Percentiles rank a stretch among this genome's conserved stretches.
These are phyloP conservation scores for Exidia glandulosa DNA, from an alignment of 768 basidiomycete genomes.

Conservation along the genomic window DNA sequence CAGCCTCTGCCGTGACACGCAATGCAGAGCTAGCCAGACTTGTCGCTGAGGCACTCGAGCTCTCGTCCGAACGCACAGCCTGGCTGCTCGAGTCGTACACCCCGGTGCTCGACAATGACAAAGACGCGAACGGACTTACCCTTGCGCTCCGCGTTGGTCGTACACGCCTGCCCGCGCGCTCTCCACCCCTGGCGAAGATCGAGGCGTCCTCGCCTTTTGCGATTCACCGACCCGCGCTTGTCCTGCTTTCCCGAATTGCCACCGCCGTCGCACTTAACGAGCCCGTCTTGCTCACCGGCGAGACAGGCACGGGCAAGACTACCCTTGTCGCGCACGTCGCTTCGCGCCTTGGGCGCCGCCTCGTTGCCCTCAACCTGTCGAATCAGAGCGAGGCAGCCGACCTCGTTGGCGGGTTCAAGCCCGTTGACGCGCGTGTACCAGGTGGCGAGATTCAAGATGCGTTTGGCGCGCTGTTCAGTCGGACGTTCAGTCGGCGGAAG, in stretches of 20 bases:
- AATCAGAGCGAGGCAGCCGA: slow-evolving; percentile 96
- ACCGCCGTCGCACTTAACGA: slow-evolving; percentile 62
- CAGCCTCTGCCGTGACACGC: slow-evolving; percentile 39
- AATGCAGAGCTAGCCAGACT: slow-evolving; percentile 37
- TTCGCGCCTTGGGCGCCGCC: slow-evolving; percentile 55
- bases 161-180: slow-evolving; percentile 41
- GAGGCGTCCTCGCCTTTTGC: slow-evolving; percentile 58
- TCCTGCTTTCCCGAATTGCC: slow-evolving; percentile 70
- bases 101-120: slow-evolving; percentile 54
- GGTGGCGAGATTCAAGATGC: slow-evolving; percentile 56
- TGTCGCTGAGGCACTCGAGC: slow-evolving; percentile 50
- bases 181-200: slow-evolving; percentile 7
- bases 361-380: slow-evolving; percentile 86
- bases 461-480: slow-evolving; percentile 72
- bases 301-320: slow-evolving; percentile 99
- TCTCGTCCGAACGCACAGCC: slow-evolving; percentile 55
- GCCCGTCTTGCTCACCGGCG: slow-evolving; percentile 85
- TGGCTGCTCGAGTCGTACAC: slow-evolving; percentile 59
- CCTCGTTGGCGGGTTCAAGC: slow-evolving; percentile 89
- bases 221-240: slow-evolving; percentile 73
- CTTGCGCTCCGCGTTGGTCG: slow-evolving; percentile 52
- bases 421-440: slow-evolving; percentile 78
- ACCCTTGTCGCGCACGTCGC: slow-evolving; percentile 84
- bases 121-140: slow-evolving; percentile 50
- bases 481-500: slow-evolving; percentile 81